These are phyloP conservation scores for Malassezia furfur DNA, from an alignment of 1,284 basidiomycete genomes.

Conservation along the genomic window DNA sequence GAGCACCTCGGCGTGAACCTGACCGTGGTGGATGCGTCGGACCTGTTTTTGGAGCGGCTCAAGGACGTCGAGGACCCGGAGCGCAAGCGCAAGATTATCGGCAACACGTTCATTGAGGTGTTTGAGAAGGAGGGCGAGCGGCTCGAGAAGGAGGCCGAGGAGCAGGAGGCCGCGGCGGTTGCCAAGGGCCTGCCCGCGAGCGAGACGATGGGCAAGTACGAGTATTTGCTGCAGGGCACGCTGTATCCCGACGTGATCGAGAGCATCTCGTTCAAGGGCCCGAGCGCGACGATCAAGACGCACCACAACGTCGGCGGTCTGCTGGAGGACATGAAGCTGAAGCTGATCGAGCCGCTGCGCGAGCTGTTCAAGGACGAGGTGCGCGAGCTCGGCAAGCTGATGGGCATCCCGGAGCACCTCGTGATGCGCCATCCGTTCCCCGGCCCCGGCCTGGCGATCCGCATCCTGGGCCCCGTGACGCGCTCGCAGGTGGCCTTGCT, in stretches of 20 bases:
- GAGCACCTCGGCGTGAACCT: slow-evolving; percentile 90
- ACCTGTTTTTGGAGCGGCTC: slow-evolving; percentile 80
- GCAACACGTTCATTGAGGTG: slow-evolving; percentile 96
- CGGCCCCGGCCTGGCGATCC: slow-evolving; percentile 95
- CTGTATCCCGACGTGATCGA: slow-evolving; percentile 99
- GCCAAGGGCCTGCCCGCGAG: slow-evolving; percentile 27
- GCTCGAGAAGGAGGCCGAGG: slow-evolving; percentile 73
- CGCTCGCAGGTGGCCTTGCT: slow-evolving; percentile 83
- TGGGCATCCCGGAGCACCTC: slow-evolving; percentile 82
- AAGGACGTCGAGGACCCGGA: slow-evolving; percentile 91
- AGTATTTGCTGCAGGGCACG: slow-evolving; percentile 96
- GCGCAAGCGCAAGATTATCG: slow-evolving; percentile 94
- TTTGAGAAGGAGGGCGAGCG: slow-evolving; percentile 88
- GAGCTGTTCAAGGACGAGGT: slow-evolving; percentile 99
- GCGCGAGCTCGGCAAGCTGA: slow-evolving; percentile 76
- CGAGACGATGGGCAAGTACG: slow-evolving; percentile 63
- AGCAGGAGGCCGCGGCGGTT: slow-evolving; percentile 60
- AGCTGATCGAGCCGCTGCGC: slow-evolving; percentile 91
- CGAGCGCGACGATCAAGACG: slow-evolving; percentile 97
- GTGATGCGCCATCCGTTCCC: slow-evolving; percentile 99
- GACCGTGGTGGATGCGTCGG: slow-evolving; percentile 88
- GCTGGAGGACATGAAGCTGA: slow-evolving; percentile 95
- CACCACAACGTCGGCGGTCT: slow-evolving; percentile 98
- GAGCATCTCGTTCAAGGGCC: slow-evolving; percentile 98
- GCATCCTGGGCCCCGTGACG: slow-evolving; percentile 89